Evolutionary conservation across 495 filamentous ascomycete genomes (phyloP).

Genomic region (Penicillium canariense): DNA sequence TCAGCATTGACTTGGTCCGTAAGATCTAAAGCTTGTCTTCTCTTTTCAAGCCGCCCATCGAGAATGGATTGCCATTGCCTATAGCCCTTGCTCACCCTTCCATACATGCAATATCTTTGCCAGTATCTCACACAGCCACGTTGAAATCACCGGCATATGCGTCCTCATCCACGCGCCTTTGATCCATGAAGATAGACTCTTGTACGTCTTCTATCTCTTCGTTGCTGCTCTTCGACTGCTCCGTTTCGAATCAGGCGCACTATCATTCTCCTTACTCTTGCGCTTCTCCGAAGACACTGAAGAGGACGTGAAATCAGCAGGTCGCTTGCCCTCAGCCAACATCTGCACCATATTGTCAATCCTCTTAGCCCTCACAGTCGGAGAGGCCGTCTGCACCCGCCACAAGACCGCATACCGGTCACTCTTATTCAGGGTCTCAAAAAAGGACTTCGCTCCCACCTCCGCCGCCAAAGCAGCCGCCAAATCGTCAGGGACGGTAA

Average conservation of each 20-base stretch:
- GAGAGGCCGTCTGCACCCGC: conserved; percentile 39
- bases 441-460: conserved; percentile 33
- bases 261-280: background rate
- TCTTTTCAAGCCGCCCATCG: too few relatives aligned
- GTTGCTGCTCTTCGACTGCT: background rate
- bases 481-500: conserved; percentile 47
- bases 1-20: too few relatives aligned
- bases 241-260: background rate
- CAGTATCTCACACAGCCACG: too few relatives aligned
- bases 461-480: conserved; percentile 27
- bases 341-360: conserved; percentile 23
- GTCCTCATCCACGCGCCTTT: too few relatives aligned
- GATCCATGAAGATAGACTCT: too few relatives aligned
- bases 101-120: too few relatives aligned
- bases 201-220: background rate
- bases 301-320: background rate
- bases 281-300: background rate
- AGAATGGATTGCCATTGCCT: too few relatives aligned
- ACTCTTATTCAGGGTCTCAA: conserved; percentile 39
- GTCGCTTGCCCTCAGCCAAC: conserved; percentile 19
- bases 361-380: conserved; percentile 14
- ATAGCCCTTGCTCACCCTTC: too few relatives aligned
- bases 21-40: too few relatives aligned
- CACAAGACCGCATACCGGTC: conserved; percentile 44
- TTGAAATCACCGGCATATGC: too few relatives aligned